phyloP scores from a whole-genome alignment of 1,139 yeast species.

The Wickerhamomyces sp. region DNA sequence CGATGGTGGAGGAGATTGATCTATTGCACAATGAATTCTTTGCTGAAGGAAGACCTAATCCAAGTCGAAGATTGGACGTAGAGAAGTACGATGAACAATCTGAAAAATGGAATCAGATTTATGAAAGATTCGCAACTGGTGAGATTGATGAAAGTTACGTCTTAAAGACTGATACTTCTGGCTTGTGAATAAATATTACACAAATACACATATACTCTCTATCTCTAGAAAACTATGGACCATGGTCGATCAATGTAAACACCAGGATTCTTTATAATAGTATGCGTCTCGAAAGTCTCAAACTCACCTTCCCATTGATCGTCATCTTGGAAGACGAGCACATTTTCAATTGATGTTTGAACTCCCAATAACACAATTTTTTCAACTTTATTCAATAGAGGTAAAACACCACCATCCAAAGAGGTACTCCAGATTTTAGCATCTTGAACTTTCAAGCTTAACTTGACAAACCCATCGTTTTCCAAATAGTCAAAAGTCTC shows the following conservation, averaged over 20 bases:
- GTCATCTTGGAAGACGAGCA: constrained; percentile 32
- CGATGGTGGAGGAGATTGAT: neutral
- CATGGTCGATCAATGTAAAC: constrained; percentile 42
- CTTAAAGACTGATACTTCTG: constrained; percentile 1
- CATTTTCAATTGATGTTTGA: constrained; percentile 15
- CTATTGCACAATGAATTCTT: neutral
- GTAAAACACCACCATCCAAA: constrained; percentile 20
- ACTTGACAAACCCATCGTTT: constrained; percentile 41
- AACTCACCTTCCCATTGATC: constrained; percentile 33
- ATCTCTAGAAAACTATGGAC: constrained; percentile 12
- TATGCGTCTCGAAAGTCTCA: constrained; percentile 19
- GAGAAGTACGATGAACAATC: neutral
- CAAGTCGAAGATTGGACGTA: neutral
- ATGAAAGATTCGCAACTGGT: constrained; percentile 1
- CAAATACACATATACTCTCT: too few species aligned
- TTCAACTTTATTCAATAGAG: constrained; percentile 44
- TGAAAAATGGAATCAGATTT: neutral
- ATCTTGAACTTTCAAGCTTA: constrained; percentile 32
- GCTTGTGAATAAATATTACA: too few species aligned
- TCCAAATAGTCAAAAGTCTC: constrained; percentile 60
- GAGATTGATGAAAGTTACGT: constrained; percentile 1
- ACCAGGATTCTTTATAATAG: constrained; percentile 49
- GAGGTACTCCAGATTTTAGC: constrained; percentile 26
- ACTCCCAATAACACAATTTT: constrained; percentile 52
- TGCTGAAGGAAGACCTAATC: constrained; percentile 4